Evolutionary conservation across 1,139 yeast species (phyloP), one percentile per base, ranked within the genome.

Genomic region (Debaryomyces sp.): DNA sequence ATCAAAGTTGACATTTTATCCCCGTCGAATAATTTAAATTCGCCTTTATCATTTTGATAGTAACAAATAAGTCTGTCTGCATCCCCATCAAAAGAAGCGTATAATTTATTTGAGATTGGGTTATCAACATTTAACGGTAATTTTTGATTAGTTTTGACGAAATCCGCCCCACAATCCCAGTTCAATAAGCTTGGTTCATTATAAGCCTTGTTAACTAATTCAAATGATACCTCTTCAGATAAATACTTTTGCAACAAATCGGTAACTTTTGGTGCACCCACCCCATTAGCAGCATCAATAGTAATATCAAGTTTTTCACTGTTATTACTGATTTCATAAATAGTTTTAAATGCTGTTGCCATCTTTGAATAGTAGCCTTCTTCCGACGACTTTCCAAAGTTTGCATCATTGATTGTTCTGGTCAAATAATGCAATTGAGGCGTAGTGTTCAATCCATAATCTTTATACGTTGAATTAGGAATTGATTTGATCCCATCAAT

Each of bases 41-140:
- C 63, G 2, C 68, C 70, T 4, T 64, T 56, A 1, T 62, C 64
- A 49, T 80, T 81, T 41, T 77, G 73, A 66, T 84, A 91, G 70
- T 90, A 94, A 61, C 91, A 90, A 24, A 94, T 89, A 49, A 94
- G 85, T 60, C 99, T 80, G 66, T 94, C 99, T 4, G 99, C 99
- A 65, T 94, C 99, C 43, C 99, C 99, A 64, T 94, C 99, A 62
- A 90, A 91, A 1, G 96, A 89, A 8, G 96, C 89, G 59, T 83
- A 87, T 44, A 92, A 71, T 54, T 72, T 69, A 49, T 72, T 67
- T 44, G 67, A 60, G 5, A 63, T 63, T 1, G 78, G 75, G 5
- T 70, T 62, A 21, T 56, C 57, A 13, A 88, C 75, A 39, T 84
- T 85, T 9, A 75, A 70, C 6, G 99, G 99, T 44, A 88, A 75